Percentiles rank a stretch among this genome's conserved stretches.
Conservation (phyloP, 1,284 basidiomycete species). For the Leucoagaricus sp. region DNA sequence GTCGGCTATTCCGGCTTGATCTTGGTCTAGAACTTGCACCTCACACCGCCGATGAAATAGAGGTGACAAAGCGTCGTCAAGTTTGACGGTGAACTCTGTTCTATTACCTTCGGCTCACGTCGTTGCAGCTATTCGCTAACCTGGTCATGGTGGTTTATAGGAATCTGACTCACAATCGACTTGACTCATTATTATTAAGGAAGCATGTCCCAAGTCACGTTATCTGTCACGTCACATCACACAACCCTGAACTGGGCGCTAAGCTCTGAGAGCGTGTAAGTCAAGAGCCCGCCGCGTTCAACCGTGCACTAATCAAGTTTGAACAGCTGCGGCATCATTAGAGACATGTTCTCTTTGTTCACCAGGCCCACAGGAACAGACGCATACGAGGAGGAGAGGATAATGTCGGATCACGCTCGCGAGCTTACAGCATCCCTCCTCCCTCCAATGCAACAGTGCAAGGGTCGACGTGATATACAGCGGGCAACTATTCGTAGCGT, state of each 20-base stretch:
- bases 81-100: background rate
- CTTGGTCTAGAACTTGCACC: background rate
- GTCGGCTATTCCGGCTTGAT: background rate
- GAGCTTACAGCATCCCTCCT: background rate
- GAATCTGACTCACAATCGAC: conserved; percentile 4
- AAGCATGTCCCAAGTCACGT: background rate
- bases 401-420: background rate
- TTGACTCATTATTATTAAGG: conserved; percentile 11
- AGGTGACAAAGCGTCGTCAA: background rate
- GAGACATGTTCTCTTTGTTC: too few relatives aligned
- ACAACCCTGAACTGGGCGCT: background rate
- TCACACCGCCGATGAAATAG: background rate
- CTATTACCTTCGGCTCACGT: conserved; percentile 2
- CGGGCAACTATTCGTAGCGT: background rate
- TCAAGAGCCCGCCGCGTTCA: too few relatives aligned
- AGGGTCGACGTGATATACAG: conserved; percentile 4
- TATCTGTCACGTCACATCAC: background rate
- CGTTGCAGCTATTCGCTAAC: background rate
- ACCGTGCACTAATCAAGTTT: too few relatives aligned
- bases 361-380: too few relatives aligned
- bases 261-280: too few relatives aligned
- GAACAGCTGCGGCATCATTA: too few relatives aligned
- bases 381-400: background rate
- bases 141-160: conserved; percentile 13
- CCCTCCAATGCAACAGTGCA: background rate